Evolutionary conservation across 495 filamentous ascomycete species (phyloP).

Genomic region (Podospora comata): DNA sequence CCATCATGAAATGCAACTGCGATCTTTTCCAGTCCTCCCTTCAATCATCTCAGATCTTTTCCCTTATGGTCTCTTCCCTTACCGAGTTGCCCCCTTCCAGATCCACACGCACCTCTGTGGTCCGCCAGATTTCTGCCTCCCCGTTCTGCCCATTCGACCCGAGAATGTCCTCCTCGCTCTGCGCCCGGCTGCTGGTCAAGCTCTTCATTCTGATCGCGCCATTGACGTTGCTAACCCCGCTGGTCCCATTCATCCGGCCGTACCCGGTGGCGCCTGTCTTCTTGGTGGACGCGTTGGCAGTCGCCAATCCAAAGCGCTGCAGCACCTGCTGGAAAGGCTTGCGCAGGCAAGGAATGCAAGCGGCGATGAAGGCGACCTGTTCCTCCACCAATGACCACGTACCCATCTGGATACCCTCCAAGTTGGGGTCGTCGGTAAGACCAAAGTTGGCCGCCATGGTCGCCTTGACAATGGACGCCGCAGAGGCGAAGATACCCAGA

Average conservation of each 20-base stretch:
- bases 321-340: slow-evolving; percentile 20
- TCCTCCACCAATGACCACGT: slow-evolving; percentile 22
- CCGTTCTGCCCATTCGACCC: not conserved
- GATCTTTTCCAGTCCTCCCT: not conserved
- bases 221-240: not conserved
- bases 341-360: slow-evolving; percentile 21
- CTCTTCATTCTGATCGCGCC: slow-evolving; percentile 19
- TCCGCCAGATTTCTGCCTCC: slow-evolving; percentile 20
- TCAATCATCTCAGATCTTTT: not conserved
- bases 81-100: slow-evolving; percentile 6
- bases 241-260: slow-evolving; percentile 6
- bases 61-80: not conserved
- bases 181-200: slow-evolving; percentile 16
- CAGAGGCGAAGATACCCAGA: slow-evolving; percentile 22
- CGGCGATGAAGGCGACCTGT: slow-evolving; percentile 24
- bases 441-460: slow-evolving; percentile 20
- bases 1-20: not conserved
- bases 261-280: slow-evolving; percentile 3
- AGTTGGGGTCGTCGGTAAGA: slow-evolving; percentile 15
- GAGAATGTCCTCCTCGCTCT: slow-evolving; percentile 25
- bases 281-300: slow-evolving; percentile 3
- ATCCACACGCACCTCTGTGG: slow-evolving; percentile 19
- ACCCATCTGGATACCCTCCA: slow-evolving; percentile 21
- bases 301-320: slow-evolving; percentile 12
- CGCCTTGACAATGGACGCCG: slow-evolving; percentile 23